These are phyloP conservation scores for Colletotrichum melonis DNA, from an alignment of 2,329 filamentous ascomycete species.

Conservation along the genomic window DNA sequence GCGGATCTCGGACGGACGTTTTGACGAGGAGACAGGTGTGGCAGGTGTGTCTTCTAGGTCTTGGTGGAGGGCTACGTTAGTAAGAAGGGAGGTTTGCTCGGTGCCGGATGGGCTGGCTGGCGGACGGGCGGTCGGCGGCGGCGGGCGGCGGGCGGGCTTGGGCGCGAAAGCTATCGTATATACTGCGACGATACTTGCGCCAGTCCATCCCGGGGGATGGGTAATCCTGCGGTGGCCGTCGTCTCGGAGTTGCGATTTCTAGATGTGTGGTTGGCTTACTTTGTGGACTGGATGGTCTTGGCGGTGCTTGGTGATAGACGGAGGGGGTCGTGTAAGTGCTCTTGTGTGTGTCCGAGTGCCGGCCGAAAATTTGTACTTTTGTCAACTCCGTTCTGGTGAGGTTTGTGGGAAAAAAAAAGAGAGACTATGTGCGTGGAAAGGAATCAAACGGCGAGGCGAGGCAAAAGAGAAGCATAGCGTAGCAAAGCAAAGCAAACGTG, in stretches of 20 bases:
- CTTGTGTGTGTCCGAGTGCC: conserved; percentile 10
- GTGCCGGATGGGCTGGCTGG: neutral
- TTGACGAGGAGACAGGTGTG: neutral
- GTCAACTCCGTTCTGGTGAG: neutral
- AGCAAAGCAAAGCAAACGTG: conserved; percentile 1
- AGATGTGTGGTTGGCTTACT: neutral
- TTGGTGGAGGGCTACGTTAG: neutral
- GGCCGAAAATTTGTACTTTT: neutral
- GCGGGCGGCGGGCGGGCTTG: neutral
- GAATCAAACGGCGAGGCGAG: neutral
- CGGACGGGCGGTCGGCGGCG: too few species aligned
- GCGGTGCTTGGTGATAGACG: neutral
- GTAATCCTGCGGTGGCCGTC: neutral
- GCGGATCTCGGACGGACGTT: neutral
- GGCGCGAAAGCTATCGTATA: neutral
- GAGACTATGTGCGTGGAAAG: neutral
- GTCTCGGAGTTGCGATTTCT: neutral
- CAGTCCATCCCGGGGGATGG: neutral
- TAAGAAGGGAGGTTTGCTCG: neutral
- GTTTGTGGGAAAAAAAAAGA: neutral
- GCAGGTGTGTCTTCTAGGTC: neutral
- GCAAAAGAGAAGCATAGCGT: neutral
- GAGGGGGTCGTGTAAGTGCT: neutral
- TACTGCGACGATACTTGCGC: neutral
- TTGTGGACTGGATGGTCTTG: neutral